Evolutionary conservation across 352 stramenopile genomes (phyloP).

Genomic region (Peronospora destructor): DNA sequence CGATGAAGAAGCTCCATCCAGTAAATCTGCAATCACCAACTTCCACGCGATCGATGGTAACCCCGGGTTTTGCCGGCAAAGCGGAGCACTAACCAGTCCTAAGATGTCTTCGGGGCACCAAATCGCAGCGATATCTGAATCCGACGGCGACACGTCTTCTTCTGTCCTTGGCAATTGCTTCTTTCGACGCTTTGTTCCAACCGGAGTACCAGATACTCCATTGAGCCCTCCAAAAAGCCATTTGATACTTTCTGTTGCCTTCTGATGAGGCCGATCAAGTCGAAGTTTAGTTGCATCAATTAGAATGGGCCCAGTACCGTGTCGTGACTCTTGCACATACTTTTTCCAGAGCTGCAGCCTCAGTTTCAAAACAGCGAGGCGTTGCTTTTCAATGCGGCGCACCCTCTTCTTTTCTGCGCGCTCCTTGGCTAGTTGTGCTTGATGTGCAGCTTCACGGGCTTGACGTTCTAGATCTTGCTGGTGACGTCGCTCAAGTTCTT

Average conservation of each 20-base stretch:
- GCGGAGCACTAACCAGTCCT: constrained; percentile 24
- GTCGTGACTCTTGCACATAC: constrained; percentile 47
- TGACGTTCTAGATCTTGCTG: constrained; percentile 36
- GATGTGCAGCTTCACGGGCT: constrained; percentile 34
- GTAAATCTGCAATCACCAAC: constrained; percentile 62
- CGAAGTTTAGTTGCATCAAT: constrained; percentile 36
- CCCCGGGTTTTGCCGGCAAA: constrained; percentile 18
- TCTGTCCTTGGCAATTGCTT: constrained; percentile 16
- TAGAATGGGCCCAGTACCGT: constrained; percentile 30
- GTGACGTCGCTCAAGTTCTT: constrained; percentile 39
- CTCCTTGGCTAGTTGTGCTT: constrained; percentile 44
- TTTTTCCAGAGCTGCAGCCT: constrained; percentile 59
- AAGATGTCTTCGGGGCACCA: constrained; percentile 35
- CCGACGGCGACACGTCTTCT: constrained; percentile 8
- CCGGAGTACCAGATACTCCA: constrained; percentile 7
- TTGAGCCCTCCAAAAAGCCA: constrained; percentile 46
- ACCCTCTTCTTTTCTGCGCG: constrained; percentile 27
- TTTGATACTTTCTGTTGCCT: constrained; percentile 38
- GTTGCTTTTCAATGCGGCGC: constrained; percentile 40
- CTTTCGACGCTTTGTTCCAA: constrained; percentile 24
- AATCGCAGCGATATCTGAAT: constrained; percentile 15
- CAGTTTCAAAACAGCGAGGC: constrained; percentile 44
- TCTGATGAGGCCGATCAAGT: constrained; percentile 29
- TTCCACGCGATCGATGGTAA: constrained; percentile 46
- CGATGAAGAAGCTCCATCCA: constrained; percentile 42